Base-by-base conservation (phyloP, 306 rosid genomes). In the Nissolia schottii region DNA sequence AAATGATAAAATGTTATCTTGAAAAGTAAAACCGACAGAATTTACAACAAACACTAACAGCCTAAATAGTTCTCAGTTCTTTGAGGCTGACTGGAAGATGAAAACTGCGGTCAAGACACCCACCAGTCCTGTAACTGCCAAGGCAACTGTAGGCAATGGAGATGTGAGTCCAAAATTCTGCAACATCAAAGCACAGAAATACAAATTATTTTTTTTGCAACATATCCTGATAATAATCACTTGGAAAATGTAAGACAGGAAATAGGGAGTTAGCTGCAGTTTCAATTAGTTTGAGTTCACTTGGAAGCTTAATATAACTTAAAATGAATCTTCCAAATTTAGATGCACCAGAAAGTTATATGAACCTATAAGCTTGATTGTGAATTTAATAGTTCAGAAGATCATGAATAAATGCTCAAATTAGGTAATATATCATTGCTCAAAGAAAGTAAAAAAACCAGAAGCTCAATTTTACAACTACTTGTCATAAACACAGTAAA, bases 1-100 rank as follows among this genome's bases (percentile, higher is more conserved):
- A 71, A 71, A 31, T 64, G 78, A 75, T 63, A 61, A 63, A 63
- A 67, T 40, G 75, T 63, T 58, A 55, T 63, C 38, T 61, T 28
- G 40, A 59, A 70, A 37, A 59, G 6, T 38, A 38, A 51, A 65
- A 37, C 59, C 22, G 61, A 74, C 72, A 65, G 75, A 71, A 82
- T 69, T 54, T 84, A 74, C 87, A 80, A 45, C 43, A 71, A 62
- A 24, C 24, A 16, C 12, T 3, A 9, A 2, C 67, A 65, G 71
- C 72, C 76, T 28, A 28, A 57, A 71, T 35, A 54, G 19, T 29
- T 45, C 72, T 81, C 84, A 94, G 66, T 74, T 83, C 76, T 89
- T 77, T 43, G 98, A 85, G 67, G 97, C 97, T 51, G 99, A 94
- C 75, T 94, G 99, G 83, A 89, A 94, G 82, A 91, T 94, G 64